Conservation (phyloP, 208 protist genomes). For the Tetramitus jugosus region DNA sequence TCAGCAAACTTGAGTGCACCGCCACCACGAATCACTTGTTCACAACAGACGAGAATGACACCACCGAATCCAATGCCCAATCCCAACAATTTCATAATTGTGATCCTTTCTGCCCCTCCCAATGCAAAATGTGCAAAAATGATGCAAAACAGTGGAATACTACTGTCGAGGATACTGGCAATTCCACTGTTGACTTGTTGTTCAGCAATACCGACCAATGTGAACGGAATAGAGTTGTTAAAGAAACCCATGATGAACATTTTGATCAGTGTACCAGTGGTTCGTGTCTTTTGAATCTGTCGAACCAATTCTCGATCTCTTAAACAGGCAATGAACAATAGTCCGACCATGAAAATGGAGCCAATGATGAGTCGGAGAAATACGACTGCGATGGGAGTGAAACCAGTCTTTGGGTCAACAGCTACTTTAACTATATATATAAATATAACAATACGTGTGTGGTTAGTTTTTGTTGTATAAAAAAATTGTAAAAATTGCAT, state of each 20-base stretch:
- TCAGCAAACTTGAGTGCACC: neutral
- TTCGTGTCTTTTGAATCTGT: constrained; percentile 7
- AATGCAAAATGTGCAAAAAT: constrained; percentile 23
- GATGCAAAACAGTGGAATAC: constrained; percentile 19
- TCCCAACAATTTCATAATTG: constrained; percentile 8
- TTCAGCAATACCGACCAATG: constrained; percentile 13
- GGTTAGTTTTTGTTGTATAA: too few species aligned
- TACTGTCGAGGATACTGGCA: constrained; percentile 4
- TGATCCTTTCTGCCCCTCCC: constrained; percentile 19
- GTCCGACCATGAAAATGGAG: neutral
- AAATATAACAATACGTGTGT: too few species aligned
- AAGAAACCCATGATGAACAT: constrained; percentile 21
- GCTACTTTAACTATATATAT: constrained; percentile 24
- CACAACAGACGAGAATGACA: constrained; percentile 15
- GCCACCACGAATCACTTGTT: neutral
- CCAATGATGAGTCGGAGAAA: constrained; percentile 6
- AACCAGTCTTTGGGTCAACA: constrained; percentile 9
- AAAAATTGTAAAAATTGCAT: too few species aligned
- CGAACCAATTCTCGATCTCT: neutral
- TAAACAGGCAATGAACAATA: neutral
- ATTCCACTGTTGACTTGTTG: constrained; percentile 10
- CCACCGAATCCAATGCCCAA: constrained; percentile 21
- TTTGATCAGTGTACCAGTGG: neutral
- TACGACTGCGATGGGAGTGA: neutral
- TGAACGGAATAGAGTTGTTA: constrained; percentile 24